Evolutionary conservation across 345 rosid genomes (phyloP).

Genomic region (Diplotaxis tenuifolia): DNA sequence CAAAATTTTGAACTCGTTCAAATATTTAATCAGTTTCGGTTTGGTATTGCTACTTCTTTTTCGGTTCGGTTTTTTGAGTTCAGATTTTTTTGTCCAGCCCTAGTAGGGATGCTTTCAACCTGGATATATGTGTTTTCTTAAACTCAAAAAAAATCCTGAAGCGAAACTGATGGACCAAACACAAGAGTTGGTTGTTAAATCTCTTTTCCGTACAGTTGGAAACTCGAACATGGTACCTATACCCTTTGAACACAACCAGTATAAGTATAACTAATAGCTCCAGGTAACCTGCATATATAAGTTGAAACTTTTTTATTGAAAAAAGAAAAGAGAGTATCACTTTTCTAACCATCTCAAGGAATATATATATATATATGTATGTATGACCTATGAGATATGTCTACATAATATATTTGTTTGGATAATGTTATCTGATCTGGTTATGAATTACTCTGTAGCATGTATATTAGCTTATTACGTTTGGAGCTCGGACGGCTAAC

Average conservation of each 20-base stretch:
- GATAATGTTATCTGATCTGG: constrained; percentile 22
- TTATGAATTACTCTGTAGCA: not conserved
- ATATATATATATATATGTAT: not conserved
- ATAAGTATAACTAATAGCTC: too few species aligned
- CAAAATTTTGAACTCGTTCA: too few species aligned
- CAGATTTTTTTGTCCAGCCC: too few species aligned
- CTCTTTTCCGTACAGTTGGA: too few species aligned
- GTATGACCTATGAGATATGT: not conserved
- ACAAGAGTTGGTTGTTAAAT: too few species aligned
- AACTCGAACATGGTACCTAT: not conserved
- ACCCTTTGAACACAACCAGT: not conserved
- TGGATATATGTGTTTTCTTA: too few species aligned
- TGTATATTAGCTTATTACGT: constrained; percentile 10
- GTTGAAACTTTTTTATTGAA: not conserved
- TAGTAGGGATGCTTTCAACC: too few species aligned
- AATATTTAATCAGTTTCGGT: too few species aligned
- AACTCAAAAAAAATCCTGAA: too few species aligned
- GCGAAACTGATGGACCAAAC: too few species aligned
- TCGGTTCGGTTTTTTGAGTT: too few species aligned
- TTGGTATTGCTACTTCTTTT: too few species aligned
- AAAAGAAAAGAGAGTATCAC: constrained; percentile 1
- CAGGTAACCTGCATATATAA: not conserved
- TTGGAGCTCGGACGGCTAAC: constrained; percentile 24
- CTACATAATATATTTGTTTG: not conserved
- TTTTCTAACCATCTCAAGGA: constrained; percentile 5